Percentiles rank a stretch among this genome's conserved stretches.
phyloP scores from a whole-genome alignment of 2,329 filamentous ascomycete genomes.

The Trichoderma harzianum region DNA sequence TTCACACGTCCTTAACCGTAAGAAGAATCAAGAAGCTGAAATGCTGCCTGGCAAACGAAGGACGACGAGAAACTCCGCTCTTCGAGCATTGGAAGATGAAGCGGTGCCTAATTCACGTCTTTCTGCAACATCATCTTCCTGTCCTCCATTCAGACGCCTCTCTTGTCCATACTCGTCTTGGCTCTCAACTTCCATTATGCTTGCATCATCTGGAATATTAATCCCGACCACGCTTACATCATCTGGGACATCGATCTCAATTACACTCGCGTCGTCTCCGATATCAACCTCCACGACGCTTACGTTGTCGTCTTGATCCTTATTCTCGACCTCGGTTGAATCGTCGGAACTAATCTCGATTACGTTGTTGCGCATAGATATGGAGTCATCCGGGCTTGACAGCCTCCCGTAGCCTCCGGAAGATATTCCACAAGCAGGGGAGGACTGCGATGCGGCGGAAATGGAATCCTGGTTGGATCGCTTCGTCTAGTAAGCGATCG shows the following conservation, averaged over 20 bases:
- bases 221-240: not conserved
- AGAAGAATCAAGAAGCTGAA: not conserved
- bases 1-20: not conserved
- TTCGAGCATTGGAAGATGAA: not conserved
- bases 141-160: not conserved
- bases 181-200: not conserved
- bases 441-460: too few relatives aligned
- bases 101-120: not conserved
- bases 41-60: not conserved
- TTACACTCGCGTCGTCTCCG: not conserved
- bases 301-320: not conserved
- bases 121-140: not conserved
- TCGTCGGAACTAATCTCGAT: not conserved
- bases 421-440: too few relatives aligned
- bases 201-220: not conserved
- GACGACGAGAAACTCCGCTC: not conserved
- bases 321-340: not conserved
- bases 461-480: not conserved
- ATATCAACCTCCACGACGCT: not conserved
- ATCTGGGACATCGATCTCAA: not conserved
- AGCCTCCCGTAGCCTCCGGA: too few relatives aligned
- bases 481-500: conserved; percentile 25
- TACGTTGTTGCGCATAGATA: not conserved
- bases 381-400: not conserved
- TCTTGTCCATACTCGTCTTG: not conserved